Evolutionary conservation across 176 grass and related monocot species (phyloP).

Genomic region (Rhynchospora tenuis): DNA sequence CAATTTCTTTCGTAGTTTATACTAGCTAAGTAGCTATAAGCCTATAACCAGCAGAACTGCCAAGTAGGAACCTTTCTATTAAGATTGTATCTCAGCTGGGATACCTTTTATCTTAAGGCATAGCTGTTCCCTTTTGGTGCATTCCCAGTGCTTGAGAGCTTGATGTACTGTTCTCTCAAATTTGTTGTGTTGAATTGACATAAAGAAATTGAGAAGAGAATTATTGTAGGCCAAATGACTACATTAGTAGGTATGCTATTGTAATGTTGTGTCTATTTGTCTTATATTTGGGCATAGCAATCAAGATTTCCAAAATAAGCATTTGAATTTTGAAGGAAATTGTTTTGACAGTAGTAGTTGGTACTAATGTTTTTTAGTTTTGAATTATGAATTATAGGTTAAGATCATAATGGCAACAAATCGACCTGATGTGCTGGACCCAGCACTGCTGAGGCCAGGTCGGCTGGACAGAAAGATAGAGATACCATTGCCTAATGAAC

Average conservation of each 20-base stretch:
- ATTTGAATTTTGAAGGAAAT: constrained; percentile 16
- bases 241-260: too few relatives aligned
- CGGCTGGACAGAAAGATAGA: constrained; percentile 93
- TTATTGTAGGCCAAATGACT: not conserved
- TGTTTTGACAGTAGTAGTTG: not conserved
- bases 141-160: not conserved
- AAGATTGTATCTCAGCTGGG: not conserved
- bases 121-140: not conserved
- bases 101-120: not conserved
- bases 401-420: constrained; percentile 99
- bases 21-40: too few relatives aligned
- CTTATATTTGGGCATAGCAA: not conserved
- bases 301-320: not conserved
- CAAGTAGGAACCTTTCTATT: not conserved
- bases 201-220: not conserved
- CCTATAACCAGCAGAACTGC: not conserved
- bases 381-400: constrained; percentile 35
- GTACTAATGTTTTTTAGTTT: not conserved
- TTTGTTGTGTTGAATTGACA: not conserved
- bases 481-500: constrained; percentile 87
- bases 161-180: not conserved
- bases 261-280: not conserved
- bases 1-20: not conserved
- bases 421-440: constrained; percentile 90
- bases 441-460: constrained; percentile 82